Conservation (phyloP, 176 grass and related monocot genomes). For the Aegilops bicornis region DNA sequence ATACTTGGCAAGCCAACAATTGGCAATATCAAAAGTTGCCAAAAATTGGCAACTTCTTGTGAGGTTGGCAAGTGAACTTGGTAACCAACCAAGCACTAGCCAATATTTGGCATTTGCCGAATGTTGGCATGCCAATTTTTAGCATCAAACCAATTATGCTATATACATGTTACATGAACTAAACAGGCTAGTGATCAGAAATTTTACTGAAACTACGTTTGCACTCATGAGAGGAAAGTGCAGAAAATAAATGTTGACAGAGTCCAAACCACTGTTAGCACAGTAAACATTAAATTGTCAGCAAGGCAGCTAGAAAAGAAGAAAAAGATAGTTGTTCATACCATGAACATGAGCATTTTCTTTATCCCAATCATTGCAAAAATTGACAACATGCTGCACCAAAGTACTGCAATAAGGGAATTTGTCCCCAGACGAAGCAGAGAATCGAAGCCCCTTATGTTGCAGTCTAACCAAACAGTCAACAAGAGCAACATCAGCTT, state of each 20-base stretch:
- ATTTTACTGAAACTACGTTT: conserved; percentile 13
- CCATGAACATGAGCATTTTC: conserved; percentile 71
- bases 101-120: no score
- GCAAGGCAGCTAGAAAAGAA: neutral
- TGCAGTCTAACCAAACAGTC: conserved; percentile 90
- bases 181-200: conserved; percentile 10
- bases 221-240: neutral
- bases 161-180: neutral
- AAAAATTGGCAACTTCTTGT: no score
- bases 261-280: neutral
- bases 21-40: no score
- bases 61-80: no score
- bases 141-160: no score
- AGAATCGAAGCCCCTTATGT: conserved; percentile 88
- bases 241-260: conserved; percentile 14
- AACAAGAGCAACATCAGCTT: conserved; percentile 71
- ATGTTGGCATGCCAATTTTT: no score
- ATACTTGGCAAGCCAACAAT: no score
- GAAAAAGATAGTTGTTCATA: conserved; percentile 45
- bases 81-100: no score
- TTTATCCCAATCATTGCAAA: conserved; percentile 87
- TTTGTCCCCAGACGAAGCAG: conserved; percentile 80
- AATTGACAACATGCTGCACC: conserved; percentile 79
- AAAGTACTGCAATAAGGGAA: conserved; percentile 83
- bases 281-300: conserved; percentile 3